Evolutionary conservation across 208 protist genomes (phyloP).

Genomic region (Leptomonas seymouri): DNA sequence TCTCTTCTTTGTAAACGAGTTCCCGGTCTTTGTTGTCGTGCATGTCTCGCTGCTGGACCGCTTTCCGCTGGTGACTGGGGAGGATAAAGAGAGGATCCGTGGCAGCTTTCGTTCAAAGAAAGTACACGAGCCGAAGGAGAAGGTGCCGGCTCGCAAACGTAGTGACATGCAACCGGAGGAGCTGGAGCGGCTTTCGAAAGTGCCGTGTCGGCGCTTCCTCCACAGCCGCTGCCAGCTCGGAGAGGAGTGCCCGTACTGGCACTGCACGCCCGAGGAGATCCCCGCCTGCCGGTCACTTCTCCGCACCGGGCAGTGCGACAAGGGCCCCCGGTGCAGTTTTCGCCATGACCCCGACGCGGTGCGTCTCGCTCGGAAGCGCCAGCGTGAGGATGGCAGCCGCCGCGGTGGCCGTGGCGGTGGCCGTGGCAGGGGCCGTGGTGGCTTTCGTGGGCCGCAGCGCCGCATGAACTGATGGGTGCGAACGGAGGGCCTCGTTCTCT

Average conservation of each 20-base stretch:
- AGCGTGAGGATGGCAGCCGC: slow-evolving; percentile 28
- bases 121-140: slow-evolving; percentile 26
- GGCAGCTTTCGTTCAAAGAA: slow-evolving; percentile 57
- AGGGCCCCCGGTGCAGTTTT: slow-evolving; percentile 72
- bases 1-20: slow-evolving; percentile 90
- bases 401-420: slow-evolving; percentile 9
- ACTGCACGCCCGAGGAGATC: slow-evolving; percentile 68
- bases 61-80: slow-evolving; percentile 72
- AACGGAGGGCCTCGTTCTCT: not conserved
- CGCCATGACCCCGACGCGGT: slow-evolving; percentile 65
- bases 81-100: slow-evolving; percentile 72
- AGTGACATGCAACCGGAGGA: slow-evolving; percentile 56
- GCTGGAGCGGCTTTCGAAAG: slow-evolving; percentile 34
- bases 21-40: slow-evolving; percentile 79
- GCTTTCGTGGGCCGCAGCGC: not conserved
- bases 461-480: slow-evolving; percentile 4
- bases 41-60: slow-evolving; percentile 33
- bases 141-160: slow-evolving; percentile 39
- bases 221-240: slow-evolving; percentile 45
- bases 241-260: slow-evolving; percentile 77
- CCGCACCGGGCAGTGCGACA: slow-evolving; percentile 56
- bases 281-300: slow-evolving; percentile 68
- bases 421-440: slow-evolving; percentile 19
- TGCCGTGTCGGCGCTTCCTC: slow-evolving; percentile 79
- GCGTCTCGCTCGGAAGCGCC: slow-evolving; percentile 35